Evolutionary conservation across 75 land plant genomes (phyloP), one percentile per base, ranked within the genome.

Genomic region (Isoetes taiwanensis): DNA sequence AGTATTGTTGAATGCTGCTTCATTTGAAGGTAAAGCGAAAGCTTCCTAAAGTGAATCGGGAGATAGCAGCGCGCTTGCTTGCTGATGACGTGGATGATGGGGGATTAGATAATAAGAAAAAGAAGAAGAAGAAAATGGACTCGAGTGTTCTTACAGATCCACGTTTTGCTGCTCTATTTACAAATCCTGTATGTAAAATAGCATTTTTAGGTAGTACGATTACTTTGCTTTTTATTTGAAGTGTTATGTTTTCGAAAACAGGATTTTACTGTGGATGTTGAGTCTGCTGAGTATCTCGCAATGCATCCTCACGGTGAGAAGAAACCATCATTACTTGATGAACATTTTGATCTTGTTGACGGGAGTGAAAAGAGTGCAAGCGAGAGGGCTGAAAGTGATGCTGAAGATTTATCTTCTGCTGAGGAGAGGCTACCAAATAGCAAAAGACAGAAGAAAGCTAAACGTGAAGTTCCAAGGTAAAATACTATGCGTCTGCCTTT

Each of bases 41-140:
- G 62, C 59, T 88, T 23, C 99, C 99, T 12, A 94, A 94, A 69
- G 96, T 84, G 16, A 94, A 94, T 54, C 56, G 68, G 54, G 64
- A 39, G 57, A 70, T 94, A 27, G 90, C 82, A 17, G 71, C 66
- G 28, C 78, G 75, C 3, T 62, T 94, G 14, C 76, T 78, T 39
- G 78, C 73, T 55, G 63, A 17, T 10, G 19, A 9, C 4, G 65
- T 30, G 42, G 52, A 60, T 33, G 63, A 17, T 43, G 34, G 3
- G 10, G 32, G 54, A 10, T 42, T 59, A 26, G 79, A 84, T 69
- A 87, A 84, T 59, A 19, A 5, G 32, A 71, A 68, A 10, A 82
- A 76, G 82, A 85, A 79, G 57, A 78, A 72, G 63, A 76, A 60
- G 38, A 64, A 59, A 24, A 57, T 70, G 11, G 56, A 70, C 34